These are phyloP conservation scores for Penicillium samsonianum DNA, from an alignment of 495 filamentous ascomycete genomes.

Conservation along the genomic window DNA sequence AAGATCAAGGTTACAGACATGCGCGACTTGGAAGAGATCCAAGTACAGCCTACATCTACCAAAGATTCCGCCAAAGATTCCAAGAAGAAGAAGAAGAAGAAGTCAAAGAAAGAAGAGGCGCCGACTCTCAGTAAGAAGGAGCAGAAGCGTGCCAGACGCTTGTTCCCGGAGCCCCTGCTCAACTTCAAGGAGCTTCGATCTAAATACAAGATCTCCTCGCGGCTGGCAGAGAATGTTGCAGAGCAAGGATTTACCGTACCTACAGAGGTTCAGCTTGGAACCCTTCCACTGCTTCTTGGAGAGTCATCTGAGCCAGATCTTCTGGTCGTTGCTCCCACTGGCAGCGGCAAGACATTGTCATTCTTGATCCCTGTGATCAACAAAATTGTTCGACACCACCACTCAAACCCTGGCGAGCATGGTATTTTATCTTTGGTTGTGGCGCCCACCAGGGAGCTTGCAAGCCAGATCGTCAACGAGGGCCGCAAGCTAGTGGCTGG, in stretches of 20 bases:
- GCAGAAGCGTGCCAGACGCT: conserved; percentile 50
- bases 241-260: conserved; percentile 81
- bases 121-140: conserved; percentile 53
- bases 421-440: conserved; percentile 67
- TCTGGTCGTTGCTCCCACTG: conserved; percentile 86
- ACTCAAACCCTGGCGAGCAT: conserved; percentile 48
- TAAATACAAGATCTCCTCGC: conserved; percentile 66
- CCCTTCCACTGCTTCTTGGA: conserved; percentile 73
- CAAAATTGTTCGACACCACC: conserved; percentile 58
- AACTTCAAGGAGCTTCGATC: conserved; percentile 72
- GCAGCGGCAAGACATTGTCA: conserved; percentile 94
- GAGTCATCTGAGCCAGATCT: conserved; percentile 62
- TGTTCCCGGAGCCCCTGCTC: conserved; percentile 75
- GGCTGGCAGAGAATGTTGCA: conserved; percentile 75
- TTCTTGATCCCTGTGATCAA: conserved; percentile 88
- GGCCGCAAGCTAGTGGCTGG: conserved; percentile 75
- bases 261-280: conserved; percentile 91
- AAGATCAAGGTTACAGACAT: conserved; percentile 84
- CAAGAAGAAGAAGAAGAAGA: conserved; percentile 55
- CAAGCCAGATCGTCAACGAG: conserved; percentile 89
- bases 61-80: conserved; percentile 54
- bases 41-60: conserved; percentile 37
- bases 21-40: conserved; percentile 45
- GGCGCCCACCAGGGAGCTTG: conserved; percentile 91
- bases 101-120: conserved; percentile 45